Base-by-base conservation (phyloP, 805 yeast genomes). In the Kregervanrija delftensis region DNA sequence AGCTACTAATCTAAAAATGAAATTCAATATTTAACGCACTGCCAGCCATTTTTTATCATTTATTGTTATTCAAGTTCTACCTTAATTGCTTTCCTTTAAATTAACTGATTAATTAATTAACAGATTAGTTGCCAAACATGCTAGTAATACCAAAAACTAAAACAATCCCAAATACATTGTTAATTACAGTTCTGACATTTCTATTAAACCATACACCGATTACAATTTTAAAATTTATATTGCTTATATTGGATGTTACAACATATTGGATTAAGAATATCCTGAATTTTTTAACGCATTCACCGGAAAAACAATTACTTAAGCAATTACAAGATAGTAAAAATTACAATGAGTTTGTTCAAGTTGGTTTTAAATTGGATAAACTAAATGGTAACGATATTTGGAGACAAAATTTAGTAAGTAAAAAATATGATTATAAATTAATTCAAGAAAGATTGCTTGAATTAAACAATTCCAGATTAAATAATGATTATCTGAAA, bases 371-470 rank as follows among this genome's bases (percentile, higher is more conserved):
- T 5, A 61, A 67, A 39, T 68, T 79, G 1, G 84, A 79, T 48
- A 67, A 67, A 36, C 59, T 74, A 10, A 69, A 77, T 1, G 81
- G 81, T 5, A 72, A 75, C 14, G 77, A 77, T 49, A 54, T 74
- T 15, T 78, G 95, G 95, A 71, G 96, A 47, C 86, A 87, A 50
- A 87, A 89, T 58, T 88, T 90, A 52, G 79, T 82, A 30, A 83
- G 91, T 33, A 74, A 74, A 48, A 79, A 83, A 54, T 91, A 89
- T 58, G 98, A 91, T 63, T 93, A 87, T 61, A 71, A 81, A 33
- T 71, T 95, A 35, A 86, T 93, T 3, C 76, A 86, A 35, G 89
- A 85, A 45, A 72, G 96, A 45, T 69, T 83, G 49, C 74, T 79
- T 42, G 71, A 73, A 22, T 62, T 93, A 39, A 67, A 74, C 39